These are phyloP conservation scores for Brassica hybrid DNA, from an alignment of 441 rosid genomes.

Conservation along the genomic window DNA sequence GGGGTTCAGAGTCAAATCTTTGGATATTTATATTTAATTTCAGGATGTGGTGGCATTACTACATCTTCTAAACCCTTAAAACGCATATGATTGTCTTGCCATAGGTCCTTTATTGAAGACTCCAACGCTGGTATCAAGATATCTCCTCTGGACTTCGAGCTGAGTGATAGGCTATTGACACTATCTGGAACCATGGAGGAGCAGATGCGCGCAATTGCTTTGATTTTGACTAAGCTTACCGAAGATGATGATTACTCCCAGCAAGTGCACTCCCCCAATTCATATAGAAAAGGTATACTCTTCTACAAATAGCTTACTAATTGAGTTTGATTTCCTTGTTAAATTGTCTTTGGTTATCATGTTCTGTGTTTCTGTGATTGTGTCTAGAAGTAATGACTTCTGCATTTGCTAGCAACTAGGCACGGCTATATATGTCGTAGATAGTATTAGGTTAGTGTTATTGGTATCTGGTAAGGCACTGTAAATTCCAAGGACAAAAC, in stretches of 20 bases:
- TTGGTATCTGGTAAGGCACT: background rate
- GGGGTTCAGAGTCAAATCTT: background rate
- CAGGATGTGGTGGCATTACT: constrained; percentile 17
- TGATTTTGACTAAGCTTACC: constrained; percentile 71
- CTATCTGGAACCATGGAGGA: constrained; percentile 76
- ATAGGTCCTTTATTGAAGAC: constrained; percentile 85
- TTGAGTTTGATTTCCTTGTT: background rate
- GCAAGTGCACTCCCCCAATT: constrained; percentile 51
- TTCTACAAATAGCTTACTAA: background rate
- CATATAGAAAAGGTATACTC: constrained; percentile 51
- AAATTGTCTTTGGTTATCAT: constrained; percentile 10
- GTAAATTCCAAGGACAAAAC: background rate
- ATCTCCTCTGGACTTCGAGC: constrained; percentile 76
- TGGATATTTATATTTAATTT: background rate
- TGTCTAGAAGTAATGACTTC: background rate
- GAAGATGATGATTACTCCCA: constrained; percentile 79
- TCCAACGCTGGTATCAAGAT: constrained; percentile 89
- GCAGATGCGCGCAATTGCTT: constrained; percentile 78
- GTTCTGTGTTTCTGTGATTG: constrained; percentile 19
- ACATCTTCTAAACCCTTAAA: background rate
- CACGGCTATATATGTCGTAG: too few relatives aligned
- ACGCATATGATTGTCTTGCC: background rate
- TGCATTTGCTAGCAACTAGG: background rate
- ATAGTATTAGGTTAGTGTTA: background rate
- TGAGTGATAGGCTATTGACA: constrained; percentile 90